Evolutionary conservation across 257 asterid species (phyloP).

Genomic region (Rauvolfia tetraphylla): DNA sequence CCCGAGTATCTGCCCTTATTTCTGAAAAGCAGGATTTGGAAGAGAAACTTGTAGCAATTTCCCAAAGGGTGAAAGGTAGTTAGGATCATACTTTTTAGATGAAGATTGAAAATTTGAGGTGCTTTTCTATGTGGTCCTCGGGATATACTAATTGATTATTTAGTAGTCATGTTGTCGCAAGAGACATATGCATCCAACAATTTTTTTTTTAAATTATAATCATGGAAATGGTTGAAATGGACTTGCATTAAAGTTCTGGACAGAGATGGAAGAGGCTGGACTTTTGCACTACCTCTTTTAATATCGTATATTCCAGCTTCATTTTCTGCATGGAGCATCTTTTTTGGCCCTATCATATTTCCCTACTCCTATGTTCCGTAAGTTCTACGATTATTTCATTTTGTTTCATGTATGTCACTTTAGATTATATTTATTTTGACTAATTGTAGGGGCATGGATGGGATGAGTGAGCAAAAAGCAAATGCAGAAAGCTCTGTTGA

Average conservation of each 20-base stretch:
- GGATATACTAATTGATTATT: not conserved
- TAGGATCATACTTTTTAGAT: not conserved
- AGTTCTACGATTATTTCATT: not conserved
- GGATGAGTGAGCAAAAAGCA: too few species aligned
- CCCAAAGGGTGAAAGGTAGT: constrained; percentile 58
- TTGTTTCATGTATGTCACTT: not conserved
- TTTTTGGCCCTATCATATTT: not conserved
- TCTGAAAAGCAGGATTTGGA: constrained; percentile 77
- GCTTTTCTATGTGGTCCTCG: not conserved
- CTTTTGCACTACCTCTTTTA: not conserved
- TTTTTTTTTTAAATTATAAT: not conserved
- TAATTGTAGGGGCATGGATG: too few species aligned
- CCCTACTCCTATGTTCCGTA: not conserved
- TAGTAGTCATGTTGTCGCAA: not conserved
- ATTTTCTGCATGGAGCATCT: not conserved
- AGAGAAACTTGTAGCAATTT: constrained; percentile 64
- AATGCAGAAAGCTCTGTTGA: too few species aligned
- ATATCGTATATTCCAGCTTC: not conserved
- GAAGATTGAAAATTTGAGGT: not conserved
- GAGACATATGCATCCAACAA: not conserved
- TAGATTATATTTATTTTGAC: not conserved
- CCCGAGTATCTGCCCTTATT: constrained; percentile 54
- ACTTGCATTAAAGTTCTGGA: not conserved
- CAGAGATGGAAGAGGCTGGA: not conserved
- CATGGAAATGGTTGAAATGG: not conserved